Percentiles rank a stretch among this genome's conserved stretches.
Evolutionary conservation across 345 rosid genomes (phyloP).

Genomic region (Aquilaria sinensis): DNA sequence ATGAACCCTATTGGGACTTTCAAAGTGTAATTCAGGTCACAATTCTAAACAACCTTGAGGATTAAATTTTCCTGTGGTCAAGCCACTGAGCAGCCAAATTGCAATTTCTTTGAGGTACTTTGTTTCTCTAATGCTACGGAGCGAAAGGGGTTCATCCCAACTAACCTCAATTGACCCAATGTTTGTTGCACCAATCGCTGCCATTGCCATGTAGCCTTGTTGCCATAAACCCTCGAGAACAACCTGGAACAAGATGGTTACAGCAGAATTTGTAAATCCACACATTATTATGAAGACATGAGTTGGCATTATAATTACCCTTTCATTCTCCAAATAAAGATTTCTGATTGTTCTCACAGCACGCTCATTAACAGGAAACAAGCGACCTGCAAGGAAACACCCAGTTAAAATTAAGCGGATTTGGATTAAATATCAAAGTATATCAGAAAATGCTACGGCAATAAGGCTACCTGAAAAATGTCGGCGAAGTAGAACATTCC

Average conservation of each 20-base stretch:
- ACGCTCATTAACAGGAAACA: constrained; percentile 81
- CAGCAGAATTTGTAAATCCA: background rate
- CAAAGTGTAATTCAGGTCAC: no score
- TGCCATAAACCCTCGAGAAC: constrained; percentile 92
- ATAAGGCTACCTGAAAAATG: constrained; percentile 75
- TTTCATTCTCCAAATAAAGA: constrained; percentile 92
- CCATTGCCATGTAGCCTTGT: constrained; percentile 87
- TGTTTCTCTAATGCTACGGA: background rate
- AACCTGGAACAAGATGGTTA: constrained; percentile 41
- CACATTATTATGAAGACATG: background rate
- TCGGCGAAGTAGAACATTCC: constrained; percentile 79
- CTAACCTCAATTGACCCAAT: constrained; percentile 91
- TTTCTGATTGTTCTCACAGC: constrained; percentile 84
- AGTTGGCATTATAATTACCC: constrained; percentile 43
- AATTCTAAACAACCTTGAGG: no score
- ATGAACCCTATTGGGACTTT: no score
- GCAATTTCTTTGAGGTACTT: background rate
- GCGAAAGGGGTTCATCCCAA: constrained; percentile 3
- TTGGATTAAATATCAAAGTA: background rate
- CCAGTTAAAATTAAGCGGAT: constrained; percentile 4
- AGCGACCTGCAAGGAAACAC: constrained; percentile 39
- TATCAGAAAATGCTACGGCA: background rate
- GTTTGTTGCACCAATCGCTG: constrained; percentile 92
- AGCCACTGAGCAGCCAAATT: background rate
- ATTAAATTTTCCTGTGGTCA: no score